Evolutionary conservation across 345 rosid species (phyloP).

Genomic region (Arabis hirsuta): DNA sequence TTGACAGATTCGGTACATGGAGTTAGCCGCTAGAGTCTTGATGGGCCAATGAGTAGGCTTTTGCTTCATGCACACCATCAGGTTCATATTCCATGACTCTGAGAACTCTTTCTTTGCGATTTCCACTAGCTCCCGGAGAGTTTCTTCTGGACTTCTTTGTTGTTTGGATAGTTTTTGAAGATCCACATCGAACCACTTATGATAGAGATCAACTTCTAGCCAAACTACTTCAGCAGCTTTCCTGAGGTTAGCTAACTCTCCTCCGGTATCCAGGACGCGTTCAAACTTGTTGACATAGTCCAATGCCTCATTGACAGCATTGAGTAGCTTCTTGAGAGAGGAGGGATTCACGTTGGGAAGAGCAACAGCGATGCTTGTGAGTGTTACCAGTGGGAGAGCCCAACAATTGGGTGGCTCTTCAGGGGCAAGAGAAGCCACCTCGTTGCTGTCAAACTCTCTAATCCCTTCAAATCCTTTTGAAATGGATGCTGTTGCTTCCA

Average conservation of each 20-base stretch:
- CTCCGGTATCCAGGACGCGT: slow-evolving; percentile 40
- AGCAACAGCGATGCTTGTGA: slow-evolving; percentile 71
- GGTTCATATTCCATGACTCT: slow-evolving; percentile 48
- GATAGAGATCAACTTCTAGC: slow-evolving; percentile 69
- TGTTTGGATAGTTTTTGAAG: slow-evolving; percentile 56
- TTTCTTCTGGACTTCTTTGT: slow-evolving; percentile 51
- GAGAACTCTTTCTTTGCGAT: slow-evolving; percentile 53
- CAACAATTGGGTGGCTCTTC: slow-evolving; percentile 78
- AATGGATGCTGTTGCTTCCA: slow-evolving; percentile 24
- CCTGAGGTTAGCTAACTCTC: slow-evolving; percentile 49
- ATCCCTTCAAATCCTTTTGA: slow-evolving; percentile 34
- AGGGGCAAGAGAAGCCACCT: slow-evolving; percentile 53
- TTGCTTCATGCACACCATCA: slow-evolving; percentile 47
- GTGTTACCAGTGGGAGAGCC: slow-evolving; percentile 82
- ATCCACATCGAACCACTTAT: slow-evolving; percentile 71
- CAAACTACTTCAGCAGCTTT: slow-evolving; percentile 68
- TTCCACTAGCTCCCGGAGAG: slow-evolving; percentile 57
- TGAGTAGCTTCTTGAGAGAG: slow-evolving; percentile 47
- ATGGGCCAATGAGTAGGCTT: slow-evolving; percentile 73
- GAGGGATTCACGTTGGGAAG: slow-evolving; percentile 53
- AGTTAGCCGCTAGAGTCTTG: slow-evolving; percentile 69
- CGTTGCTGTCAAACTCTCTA: slow-evolving; percentile 48
- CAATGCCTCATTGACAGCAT: slow-evolving; percentile 65
- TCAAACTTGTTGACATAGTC: slow-evolving; percentile 59
- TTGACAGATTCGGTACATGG: slow-evolving; percentile 76